A percentile compares a stretch with the other conserved stretches of the same genome.
Conservation (phyloP, 2,329 filamentous ascomycete genomes). For the Ceratocystiopsis minuta region DNA sequence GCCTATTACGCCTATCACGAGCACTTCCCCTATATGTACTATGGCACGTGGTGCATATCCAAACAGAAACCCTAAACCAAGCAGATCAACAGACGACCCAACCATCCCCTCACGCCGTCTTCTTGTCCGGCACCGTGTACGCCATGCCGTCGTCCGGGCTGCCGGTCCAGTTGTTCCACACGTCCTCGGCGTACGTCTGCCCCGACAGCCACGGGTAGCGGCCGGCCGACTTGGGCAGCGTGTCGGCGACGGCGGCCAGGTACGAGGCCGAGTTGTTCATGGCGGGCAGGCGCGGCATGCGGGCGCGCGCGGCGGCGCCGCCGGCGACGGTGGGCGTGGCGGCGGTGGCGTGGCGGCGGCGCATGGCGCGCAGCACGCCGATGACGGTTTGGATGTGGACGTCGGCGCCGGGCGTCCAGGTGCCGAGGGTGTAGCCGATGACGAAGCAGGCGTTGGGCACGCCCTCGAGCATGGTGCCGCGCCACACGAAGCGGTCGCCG, state of each 20-base stretch:
- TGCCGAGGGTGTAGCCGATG: slow-evolving; percentile 40
- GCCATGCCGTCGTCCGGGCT: slow-evolving; percentile 6
- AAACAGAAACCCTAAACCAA: background rate
- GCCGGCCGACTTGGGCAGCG: slow-evolving; percentile 12
- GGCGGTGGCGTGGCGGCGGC: slow-evolving; percentile 6
- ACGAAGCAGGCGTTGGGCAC: slow-evolving; percentile 42
- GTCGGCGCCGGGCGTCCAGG: slow-evolving; percentile 46
- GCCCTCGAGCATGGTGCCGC: slow-evolving; percentile 40
- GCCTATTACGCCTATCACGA: too few relatives aligned
- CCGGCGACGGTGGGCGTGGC: slow-evolving; percentile 10
- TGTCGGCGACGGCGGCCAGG: slow-evolving; percentile 10
- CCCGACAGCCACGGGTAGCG: slow-evolving; percentile 14
- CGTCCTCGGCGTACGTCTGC: slow-evolving; percentile 11
- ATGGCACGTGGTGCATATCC: background rate
- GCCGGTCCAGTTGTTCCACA: slow-evolving; percentile 13
- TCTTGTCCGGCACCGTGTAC: slow-evolving; percentile 5
- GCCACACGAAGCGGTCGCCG: slow-evolving; percentile 34
- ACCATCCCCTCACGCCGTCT: background rate
- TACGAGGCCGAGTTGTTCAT: slow-evolving; percentile 13
- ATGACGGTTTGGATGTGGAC: slow-evolving; percentile 8
- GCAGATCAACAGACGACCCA: background rate
- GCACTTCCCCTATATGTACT: background rate
- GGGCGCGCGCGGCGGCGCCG: slow-evolving; percentile 6
- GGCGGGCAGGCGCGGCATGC: slow-evolving; percentile 8
- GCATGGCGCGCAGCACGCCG: slow-evolving; percentile 8